Conservation (phyloP, 768 basidiomycete species). For the Boletus huronensis region DNA sequence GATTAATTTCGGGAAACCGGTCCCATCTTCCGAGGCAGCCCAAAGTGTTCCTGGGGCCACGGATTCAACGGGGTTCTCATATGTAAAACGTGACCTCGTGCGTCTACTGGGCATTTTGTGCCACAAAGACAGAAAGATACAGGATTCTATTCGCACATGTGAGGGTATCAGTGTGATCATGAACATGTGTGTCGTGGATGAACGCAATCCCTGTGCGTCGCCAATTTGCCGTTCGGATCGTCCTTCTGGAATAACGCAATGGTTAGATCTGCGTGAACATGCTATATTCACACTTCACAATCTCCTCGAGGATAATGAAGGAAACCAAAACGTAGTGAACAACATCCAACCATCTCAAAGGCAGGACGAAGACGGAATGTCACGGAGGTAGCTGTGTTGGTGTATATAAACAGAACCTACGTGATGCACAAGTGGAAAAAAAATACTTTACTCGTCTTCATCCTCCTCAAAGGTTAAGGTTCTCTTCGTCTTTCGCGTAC, state of each 20-base stretch:
- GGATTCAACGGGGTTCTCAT: slow-evolving; percentile 64
- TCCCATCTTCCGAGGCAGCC: slow-evolving; percentile 22
- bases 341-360: slow-evolving; percentile 61
- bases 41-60: slow-evolving; percentile 22
- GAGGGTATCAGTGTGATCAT: slow-evolving; percentile 81
- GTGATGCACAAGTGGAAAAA: slow-evolving; percentile 2
- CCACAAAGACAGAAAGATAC: slow-evolving; percentile 58
- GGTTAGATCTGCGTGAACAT: slow-evolving; percentile 78
- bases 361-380: slow-evolving; percentile 55
- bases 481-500: slow-evolving; percentile 49
- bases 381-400: slow-evolving; percentile 33
- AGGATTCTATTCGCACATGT: slow-evolving; percentile 67
- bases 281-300: slow-evolving; percentile 83
- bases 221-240: neutral
- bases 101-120: slow-evolving; percentile 78
- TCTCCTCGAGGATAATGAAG: slow-evolving; percentile 68
- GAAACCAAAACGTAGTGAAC: slow-evolving; percentile 78
- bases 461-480: slow-evolving; percentile 57
- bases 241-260: slow-evolving; percentile 5
- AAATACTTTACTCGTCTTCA: slow-evolving; percentile 39
- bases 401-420: slow-evolving; percentile 17
- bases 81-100: slow-evolving; percentile 88
- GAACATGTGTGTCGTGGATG: slow-evolving; percentile 87
- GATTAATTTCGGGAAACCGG: slow-evolving; percentile 72
- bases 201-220: slow-evolving; percentile 85